Evolutionary conservation across 495 filamentous ascomycete genomes (phyloP), one percentile per base, ranked within the genome.

Genomic region (Penicillium flavigenum): DNA sequence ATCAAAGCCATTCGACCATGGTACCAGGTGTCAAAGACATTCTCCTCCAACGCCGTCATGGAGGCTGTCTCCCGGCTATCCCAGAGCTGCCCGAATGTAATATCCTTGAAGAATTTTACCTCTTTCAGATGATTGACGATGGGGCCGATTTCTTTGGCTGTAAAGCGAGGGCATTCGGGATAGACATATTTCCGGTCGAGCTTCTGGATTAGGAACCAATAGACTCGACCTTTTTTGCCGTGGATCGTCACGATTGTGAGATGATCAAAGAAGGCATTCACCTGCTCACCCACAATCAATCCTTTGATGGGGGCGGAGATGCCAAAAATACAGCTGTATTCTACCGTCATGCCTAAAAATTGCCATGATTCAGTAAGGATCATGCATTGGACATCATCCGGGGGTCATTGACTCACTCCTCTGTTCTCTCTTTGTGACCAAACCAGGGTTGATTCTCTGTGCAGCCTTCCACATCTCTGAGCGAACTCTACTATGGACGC

Each of bases 401-500:
- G n/a, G 39, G 39, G 22, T 45, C 43, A 45, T 9, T 26, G 20
- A 24, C 17, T 26, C 43, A 70, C 68, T 52, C 24, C 55, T 70
- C 22, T 63, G 63, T n/a, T 68, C 54, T 1, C 31, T 29, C 16
- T 60, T 24, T 8, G 53, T 51, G 10, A 67, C 55, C 5, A 58
- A 60, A 31, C 39, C 61, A 55, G 38, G 61, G 74, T 73, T 47
- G 67, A 63, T 42, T 58, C 43, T 24, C 70, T 56, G 29, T 45
- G 51, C 62, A 32, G 39, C 41, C 55, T 64, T 56, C 64, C 74
- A 72, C 65, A 83, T 71, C 50, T 65, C 55, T 4, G 51, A 54
- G 3, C 65, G 66, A 26, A 75, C 71, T 44, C 50, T 62, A 61
- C 78, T 81, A 47, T 78, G 74, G 20, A 82, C 73, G 0, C 79